Base-by-base conservation (phyloP, 345 rosid species). In the Eucalyptus dawsonii region DNA sequence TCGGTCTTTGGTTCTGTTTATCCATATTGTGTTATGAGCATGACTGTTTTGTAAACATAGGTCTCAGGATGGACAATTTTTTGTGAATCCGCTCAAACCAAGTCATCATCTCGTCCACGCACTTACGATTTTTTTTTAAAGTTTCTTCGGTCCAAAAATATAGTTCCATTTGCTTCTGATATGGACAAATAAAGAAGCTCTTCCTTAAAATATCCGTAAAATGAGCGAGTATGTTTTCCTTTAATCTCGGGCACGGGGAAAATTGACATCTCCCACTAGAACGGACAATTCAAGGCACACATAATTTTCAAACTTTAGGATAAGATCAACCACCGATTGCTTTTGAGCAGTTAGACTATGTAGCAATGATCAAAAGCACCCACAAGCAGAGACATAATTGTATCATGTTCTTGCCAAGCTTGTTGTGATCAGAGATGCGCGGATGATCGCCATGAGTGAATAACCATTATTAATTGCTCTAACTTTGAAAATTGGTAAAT, bases 241-340 rank as follows among this genome's bases (percentile, higher is more conserved):
- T 92, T 95, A 86, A 92, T 91, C 90, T 93, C 91, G 85, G 88
- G 86, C 7, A 93, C 91, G 83, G 88, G 88, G 10, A 91, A 94
- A 91, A 89, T 91, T 91, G 40, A 91, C 91, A 86, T 95, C 97
- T 91, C 91, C 93, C 90, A 95, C 95, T 72, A 95, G 94, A 88
- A 89, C 92, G 12, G 90, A 88, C 98, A 96, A 91, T 96, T 95
- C 89, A 96, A 86, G 81, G 96, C 96, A 92, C 96, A 94, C 90
- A 96, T 90, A 86, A 96, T 95, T 92, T 94, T 93, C 93, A 96
- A 92, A 91, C 93, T 95, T 88, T 90, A 93, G 12, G 95, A 96
- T 53, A 96, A 93, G 67, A 93, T 88, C 81, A 24, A 94, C 91
- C 15, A 91, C 88, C 24, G 93, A 19, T 4, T 4, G 10, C 56